phyloP scores from a whole-genome alignment of 768 basidiomycete species.

The Mycena floridula region DNA sequence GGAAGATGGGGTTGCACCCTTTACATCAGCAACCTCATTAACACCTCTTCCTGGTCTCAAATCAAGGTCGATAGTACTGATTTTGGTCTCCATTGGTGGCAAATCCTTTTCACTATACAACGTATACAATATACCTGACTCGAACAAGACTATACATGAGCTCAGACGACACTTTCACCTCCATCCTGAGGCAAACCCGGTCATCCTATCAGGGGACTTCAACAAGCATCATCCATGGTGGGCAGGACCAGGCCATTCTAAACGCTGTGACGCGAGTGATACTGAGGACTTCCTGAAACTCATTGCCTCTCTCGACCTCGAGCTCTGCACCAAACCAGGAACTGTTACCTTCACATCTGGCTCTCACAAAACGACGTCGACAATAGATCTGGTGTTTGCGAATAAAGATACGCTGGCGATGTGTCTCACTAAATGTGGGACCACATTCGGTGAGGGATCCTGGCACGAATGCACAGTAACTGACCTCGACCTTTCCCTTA shows the following conservation, averaged over 20 bases:
- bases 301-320: neutral
- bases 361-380: slow-evolving; percentile 1
- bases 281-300: neutral
- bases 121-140: neutral
- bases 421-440: slow-evolving; percentile 3
- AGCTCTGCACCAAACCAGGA: slow-evolving; percentile 4
- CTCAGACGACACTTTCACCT: neutral
- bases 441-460: slow-evolving; percentile 2
- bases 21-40: neutral
- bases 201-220: slow-evolving; percentile 9
- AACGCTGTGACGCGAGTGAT: neutral
- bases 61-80: neutral
- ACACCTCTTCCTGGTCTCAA: neutral
- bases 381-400: slow-evolving; percentile 7
- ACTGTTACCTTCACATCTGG: slow-evolving; percentile 5
- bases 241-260: slow-evolving; percentile 1
- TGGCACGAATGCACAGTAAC: slow-evolving; percentile 1
- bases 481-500: neutral
- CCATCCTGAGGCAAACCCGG: neutral
- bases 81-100: neutral
- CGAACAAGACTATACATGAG: neutral
- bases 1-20: neutral
- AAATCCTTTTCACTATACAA: neutral
- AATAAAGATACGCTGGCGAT: neutral
- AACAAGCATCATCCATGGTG: slow-evolving; percentile 6